These are phyloP conservation scores for Sodiomyces alkalinus DNA, from an alignment of 2,329 filamentous ascomycete species.

Conservation along the genomic window DNA sequence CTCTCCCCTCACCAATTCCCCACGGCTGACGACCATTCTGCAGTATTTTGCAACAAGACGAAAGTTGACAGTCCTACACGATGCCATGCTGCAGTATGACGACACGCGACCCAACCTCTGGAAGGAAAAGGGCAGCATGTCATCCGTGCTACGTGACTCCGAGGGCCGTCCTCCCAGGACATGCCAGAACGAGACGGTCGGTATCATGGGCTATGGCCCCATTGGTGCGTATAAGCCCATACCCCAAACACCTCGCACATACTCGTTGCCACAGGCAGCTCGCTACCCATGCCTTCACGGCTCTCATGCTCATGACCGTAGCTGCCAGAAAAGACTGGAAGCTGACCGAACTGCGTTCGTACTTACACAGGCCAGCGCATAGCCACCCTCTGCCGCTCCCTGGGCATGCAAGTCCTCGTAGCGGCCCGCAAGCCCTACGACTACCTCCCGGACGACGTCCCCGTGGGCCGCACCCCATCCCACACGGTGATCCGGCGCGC, in stretches of 20 bases:
- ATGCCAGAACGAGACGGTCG: slow-evolving; percentile 13
- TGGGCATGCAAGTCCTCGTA: slow-evolving; percentile 12
- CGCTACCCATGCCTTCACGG: too few species aligned
- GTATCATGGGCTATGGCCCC: slow-evolving; percentile 13
- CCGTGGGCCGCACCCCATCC: slow-evolving; percentile 7
- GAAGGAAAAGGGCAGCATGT: slow-evolving; percentile 8
- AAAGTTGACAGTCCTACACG: slow-evolving; percentile 9
- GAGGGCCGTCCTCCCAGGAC: slow-evolving; percentile 11
- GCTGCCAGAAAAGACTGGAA: too few species aligned
- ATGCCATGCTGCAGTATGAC: slow-evolving; percentile 7
- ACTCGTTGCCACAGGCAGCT: too few species aligned
- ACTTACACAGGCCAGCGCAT: slow-evolving; percentile 9
- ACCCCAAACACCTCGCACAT: too few species aligned
- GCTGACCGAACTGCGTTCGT: too few species aligned
- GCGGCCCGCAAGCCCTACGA: slow-evolving; percentile 12
- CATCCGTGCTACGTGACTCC: slow-evolving; percentile 6
- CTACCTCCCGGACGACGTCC: too few species aligned
- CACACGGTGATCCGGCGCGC: slow-evolving; percentile 9
- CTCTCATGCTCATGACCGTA: too few species aligned
- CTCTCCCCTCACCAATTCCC: too few species aligned
- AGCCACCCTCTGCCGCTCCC: slow-evolving; percentile 8
- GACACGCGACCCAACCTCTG: slow-evolving; percentile 5
- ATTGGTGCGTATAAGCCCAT: slow-evolving; percentile 7
- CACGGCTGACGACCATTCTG: background rate
- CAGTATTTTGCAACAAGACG: slow-evolving; percentile 11